Base-by-base conservation (phyloP, 805 yeast species). In the Tetrapisispora arboricola region DNA sequence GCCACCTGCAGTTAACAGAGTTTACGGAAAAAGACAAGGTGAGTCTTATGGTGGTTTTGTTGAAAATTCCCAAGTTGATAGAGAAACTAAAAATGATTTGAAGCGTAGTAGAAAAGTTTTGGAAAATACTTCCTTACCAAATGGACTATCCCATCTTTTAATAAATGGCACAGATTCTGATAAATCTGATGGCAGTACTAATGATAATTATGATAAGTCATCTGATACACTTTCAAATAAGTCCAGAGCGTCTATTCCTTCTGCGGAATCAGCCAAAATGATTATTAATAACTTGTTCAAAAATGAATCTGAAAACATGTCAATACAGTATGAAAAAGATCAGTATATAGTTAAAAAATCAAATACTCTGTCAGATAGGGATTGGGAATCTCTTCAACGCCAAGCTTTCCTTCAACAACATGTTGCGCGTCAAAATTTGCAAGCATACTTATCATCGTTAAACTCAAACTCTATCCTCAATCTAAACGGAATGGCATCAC, bases 1-100 rank as follows among this genome's bases (percentile, higher is more conserved):
- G 73, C 80, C 80, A 12, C 80, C 80, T 13, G 80, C 80, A 1
- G 62, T 71, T 16, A 69, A 69, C 11, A 65, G 81, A 48, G 67
- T 67, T 25, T 61, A 51, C 39, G 66, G 64, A 21, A 44, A 51
- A 25, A 44, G 54, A 8, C 61, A 57, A 45, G 59, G 54, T 22
- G 50, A 47, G 25, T 61, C 51, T 22, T 62, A 60, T 45, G 58
- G 46, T 16, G 58, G 60, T 2, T 64, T 68, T 33, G 67, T 61
- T 24, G 69, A 64, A 39, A 67, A 63, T 32, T 51, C 59, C n/a
- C 62, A 55, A 36, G 54, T 63, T 13, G 70, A 57, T 48, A 43
- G 47, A 12, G 63, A 58, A 26, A 75, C 74, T 51, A 77, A 71
- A 46, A 71, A 67, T 47, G 76, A 71, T 45, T 58, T 72, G 28